Evolutionary conservation across 148 eudicot genomes (phyloP).

Genomic region (Suaeda aralocaspica): DNA sequence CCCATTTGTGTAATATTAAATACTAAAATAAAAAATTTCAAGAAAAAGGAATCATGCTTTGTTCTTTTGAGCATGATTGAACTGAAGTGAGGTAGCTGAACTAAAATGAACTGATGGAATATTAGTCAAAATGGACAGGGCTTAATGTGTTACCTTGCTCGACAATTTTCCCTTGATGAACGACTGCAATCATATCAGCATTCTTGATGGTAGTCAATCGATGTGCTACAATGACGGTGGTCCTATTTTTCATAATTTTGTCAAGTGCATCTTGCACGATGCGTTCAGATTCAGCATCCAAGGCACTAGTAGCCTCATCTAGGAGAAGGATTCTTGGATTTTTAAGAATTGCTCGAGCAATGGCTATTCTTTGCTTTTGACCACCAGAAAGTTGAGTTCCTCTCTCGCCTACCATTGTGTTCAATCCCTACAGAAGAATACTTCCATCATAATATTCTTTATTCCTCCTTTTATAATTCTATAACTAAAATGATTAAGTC

Average conservation of each 20-base stretch:
- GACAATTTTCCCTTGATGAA: conserved; percentile 65
- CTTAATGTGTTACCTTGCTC: conserved; percentile 66
- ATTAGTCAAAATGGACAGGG: too few relatives aligned
- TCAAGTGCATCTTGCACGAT: conserved; percentile 82
- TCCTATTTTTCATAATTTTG: conserved; percentile 60
- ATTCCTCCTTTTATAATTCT: neutral
- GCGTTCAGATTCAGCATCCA: conserved; percentile 85
- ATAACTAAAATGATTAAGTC: neutral
- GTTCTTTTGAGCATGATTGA: too few relatives aligned
- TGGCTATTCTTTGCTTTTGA: conserved; percentile 89
- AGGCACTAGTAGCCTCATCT: conserved; percentile 92
- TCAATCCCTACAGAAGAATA: conserved; percentile 43
- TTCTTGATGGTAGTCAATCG: conserved; percentile 70
- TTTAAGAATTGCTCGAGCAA: conserved; percentile 78
- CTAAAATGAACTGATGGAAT: too few relatives aligned
- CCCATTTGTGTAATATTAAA: neutral
- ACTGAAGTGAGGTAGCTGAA: too few relatives aligned
- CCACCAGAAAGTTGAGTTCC: conserved; percentile 91
- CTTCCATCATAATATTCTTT: neutral
- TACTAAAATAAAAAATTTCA: neutral
- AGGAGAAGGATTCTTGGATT: conserved; percentile 75
- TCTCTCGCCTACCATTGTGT: conserved; percentile 86
- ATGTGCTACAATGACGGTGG: conserved; percentile 86
- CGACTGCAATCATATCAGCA: conserved; percentile 73
- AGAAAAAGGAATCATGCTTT: too few relatives aligned